Evolutionary conservation across 805 yeast species (phyloP).

Genomic region (Priceomyces fermenticarens): DNA sequence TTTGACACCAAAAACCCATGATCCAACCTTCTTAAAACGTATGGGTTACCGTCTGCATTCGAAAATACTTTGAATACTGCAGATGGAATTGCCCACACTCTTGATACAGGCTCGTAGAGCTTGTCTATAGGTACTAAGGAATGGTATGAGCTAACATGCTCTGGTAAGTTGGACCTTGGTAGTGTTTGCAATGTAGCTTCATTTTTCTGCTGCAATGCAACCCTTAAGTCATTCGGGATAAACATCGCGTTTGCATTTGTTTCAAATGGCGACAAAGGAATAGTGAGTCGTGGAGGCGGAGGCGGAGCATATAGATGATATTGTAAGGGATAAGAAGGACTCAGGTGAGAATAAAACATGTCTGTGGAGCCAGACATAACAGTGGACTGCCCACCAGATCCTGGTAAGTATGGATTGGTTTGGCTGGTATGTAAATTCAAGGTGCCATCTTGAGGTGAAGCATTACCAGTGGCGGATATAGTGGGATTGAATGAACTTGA

Average conservation of each 20-base stretch:
- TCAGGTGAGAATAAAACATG: conserved; percentile 15
- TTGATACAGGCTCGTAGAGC: conserved; percentile 26
- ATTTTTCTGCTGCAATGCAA: conserved; percentile 65
- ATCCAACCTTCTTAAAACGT: conserved; percentile 73
- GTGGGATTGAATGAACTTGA: conserved; percentile 15
- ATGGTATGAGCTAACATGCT: conserved; percentile 65
- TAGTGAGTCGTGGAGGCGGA: conserved; percentile 70
- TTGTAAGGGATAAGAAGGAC: conserved; percentile 52
- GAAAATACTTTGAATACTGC: conserved; percentile 78
- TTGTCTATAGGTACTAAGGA: conserved; percentile 79
- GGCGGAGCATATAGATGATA: conserved; percentile 89
- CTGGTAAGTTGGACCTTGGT: conserved; percentile 48
- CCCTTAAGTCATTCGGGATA: conserved; percentile 69
- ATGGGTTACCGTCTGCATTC: conserved; percentile 72
- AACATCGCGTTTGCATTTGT: conserved; percentile 67
- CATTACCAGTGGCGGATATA: conserved; percentile 11
- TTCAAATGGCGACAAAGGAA: conserved; percentile 67
- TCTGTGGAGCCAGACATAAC: conserved; percentile 16
- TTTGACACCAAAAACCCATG: conserved; percentile 21
- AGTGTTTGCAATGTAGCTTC: conserved; percentile 76
- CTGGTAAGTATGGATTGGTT: conserved; percentile 21
- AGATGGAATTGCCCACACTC: conserved; percentile 52
- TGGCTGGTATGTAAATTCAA: conserved; percentile 4
- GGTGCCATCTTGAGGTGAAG: conserved; percentile 6
- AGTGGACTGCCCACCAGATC: conserved; percentile 6